Evolutionary conservation across 768 basidiomycete genomes (phyloP), one percentile per base, ranked within the genome.

Genomic region (Amanita rimosa): DNA sequence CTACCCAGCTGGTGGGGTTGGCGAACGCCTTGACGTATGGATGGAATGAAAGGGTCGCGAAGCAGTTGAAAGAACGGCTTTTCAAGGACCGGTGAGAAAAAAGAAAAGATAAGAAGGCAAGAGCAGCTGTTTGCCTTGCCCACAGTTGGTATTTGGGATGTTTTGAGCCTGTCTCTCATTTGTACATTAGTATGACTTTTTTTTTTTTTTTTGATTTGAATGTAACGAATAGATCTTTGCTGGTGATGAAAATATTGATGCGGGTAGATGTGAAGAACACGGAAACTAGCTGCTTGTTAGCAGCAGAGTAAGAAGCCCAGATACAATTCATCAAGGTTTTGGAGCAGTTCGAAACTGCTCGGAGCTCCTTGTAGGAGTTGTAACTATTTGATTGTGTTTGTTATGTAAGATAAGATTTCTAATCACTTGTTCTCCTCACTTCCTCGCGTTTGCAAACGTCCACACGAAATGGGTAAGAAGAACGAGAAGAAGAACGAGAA

Each of bases 21-120:
- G 47, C 47, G 22, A 48, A 48, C 26, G 47, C 47, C 8, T 39
- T 48, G 34, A 48, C 47, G 17, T 48, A 48, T 29, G 47, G 47
- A 40, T 48, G 47, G 47, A 48, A 48, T 13, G 47, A 48, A 40
- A 11, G 14, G 35, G 39, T 48, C 7, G 36, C 47, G 11, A 35
- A 24, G 34, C 45, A 46, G 19, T 29, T 35, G 33, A 27, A 44
- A 45, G 31, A 43, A n/a, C 24, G 10, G n/a, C 27, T 43, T 29
- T 16, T 13, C 14, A 43, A 27, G 41, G 11, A 16, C 16, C 41
- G 24, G 16, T 43, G n/a, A 24, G 22, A 24, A n/a, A n/a, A 5
- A 14, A 42, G 22, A 22, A n/a, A 42, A 9, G 41, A 26, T 9
- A 29, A 29, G 2, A 29, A 10, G 3, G 29, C 4, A 13, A 31